A percentile compares a stretch with the other conserved stretches of the same genome.
phyloP scores from a whole-genome alignment of 768 basidiomycete species.

The Fomitopsis serialis region DNA sequence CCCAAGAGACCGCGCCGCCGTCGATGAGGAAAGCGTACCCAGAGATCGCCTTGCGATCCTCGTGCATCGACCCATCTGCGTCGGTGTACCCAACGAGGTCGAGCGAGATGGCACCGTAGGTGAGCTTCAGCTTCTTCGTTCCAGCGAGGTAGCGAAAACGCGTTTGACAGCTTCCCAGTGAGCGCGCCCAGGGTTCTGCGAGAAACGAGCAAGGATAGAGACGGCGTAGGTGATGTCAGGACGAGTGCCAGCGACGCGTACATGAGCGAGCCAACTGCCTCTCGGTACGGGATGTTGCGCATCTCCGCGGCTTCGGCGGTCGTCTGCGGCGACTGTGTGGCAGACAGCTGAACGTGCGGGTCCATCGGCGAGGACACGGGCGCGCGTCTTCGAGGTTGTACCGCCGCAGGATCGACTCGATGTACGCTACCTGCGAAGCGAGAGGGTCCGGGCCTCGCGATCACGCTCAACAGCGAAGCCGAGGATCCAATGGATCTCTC shows the following conservation, averaged over 20 bases:
- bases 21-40: constrained; percentile 27
- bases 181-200: constrained; percentile 10
- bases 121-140: constrained; percentile 6
- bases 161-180: constrained; percentile 21
- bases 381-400: constrained; percentile 6
- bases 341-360: background rate
- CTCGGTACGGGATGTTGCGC: constrained; percentile 9
- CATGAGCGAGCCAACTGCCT: constrained; percentile 24
- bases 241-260: constrained; percentile 21
- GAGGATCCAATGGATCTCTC: constrained; percentile 12
- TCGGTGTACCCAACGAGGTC: constrained; percentile 8
- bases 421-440: constrained; percentile 11
- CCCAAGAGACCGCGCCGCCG: constrained; percentile 36
- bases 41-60: constrained; percentile 16
- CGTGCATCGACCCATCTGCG: constrained; percentile 7
- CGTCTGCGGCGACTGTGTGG: constrained; percentile 3
- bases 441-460: constrained; percentile 14
- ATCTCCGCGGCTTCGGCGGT: constrained; percentile 1
- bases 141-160: constrained; percentile 20
- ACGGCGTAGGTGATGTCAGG: constrained; percentile 27
- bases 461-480: constrained; percentile 19
- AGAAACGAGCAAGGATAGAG: constrained; percentile 15
- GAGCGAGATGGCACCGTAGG: constrained; percentile 9
- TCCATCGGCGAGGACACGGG: constrained; percentile 7
- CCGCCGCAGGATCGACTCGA: constrained; percentile 8